phyloP scores from a whole-genome alignment of 345 rosid genomes.

The Bruguiera gymnorhiza region DNA sequence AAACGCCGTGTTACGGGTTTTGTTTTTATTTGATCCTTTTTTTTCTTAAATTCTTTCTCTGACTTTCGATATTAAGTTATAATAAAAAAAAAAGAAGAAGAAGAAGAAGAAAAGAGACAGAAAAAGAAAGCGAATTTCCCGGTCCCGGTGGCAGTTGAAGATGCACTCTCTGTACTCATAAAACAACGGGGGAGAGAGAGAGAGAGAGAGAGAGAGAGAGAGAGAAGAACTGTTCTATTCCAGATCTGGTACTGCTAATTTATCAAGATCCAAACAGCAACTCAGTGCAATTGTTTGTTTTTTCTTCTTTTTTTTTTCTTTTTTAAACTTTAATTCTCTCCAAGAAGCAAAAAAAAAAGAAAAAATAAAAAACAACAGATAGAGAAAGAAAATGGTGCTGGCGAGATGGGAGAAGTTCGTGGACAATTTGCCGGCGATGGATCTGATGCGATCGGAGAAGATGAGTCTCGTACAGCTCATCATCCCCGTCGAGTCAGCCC shows the following conservation, averaged over 20 bases:
- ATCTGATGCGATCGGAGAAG: slow-evolving; percentile 98
- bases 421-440: slow-evolving; percentile 79
- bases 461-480: slow-evolving; percentile 92
- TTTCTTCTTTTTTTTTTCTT: not conserved
- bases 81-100: too few relatives aligned
- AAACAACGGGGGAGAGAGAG: slow-evolving; percentile 10
- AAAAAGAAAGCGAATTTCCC: slow-evolving; percentile 15
- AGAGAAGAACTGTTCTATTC: not conserved
- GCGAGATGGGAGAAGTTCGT: slow-evolving; percentile 52
- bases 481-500: slow-evolving; percentile 90
- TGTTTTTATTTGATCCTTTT: too few relatives aligned
- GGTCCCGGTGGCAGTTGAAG: slow-evolving; percentile 28
- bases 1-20: too few relatives aligned
- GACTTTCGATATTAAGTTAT: too few relatives aligned
- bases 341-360: not conserved
- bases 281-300: not conserved
- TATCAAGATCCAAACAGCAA: not conserved
- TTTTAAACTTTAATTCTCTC: not conserved
- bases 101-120: too few relatives aligned
- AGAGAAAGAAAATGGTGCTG: not conserved
- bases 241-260: slow-evolving; percentile 18
- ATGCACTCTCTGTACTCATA: not conserved
- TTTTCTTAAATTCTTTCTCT: too few relatives aligned
- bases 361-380: not conserved
- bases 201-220: too few relatives aligned